Base-by-base conservation (phyloP, 257 asterid genomes). In the Jacaranda mimosifolia region DNA sequence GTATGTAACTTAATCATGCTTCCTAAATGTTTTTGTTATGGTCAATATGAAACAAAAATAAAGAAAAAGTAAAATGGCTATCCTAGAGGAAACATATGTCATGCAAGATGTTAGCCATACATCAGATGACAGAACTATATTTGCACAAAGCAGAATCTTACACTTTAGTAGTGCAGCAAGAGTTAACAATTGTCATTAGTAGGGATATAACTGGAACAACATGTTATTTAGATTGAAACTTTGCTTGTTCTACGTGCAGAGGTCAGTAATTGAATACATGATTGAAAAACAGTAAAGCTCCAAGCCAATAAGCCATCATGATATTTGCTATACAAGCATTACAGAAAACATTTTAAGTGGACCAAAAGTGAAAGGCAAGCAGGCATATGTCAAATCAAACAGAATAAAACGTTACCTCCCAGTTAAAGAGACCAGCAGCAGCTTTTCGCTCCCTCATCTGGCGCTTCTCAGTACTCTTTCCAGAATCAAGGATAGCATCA, bases 351-450 rank as follows among this genome's bases (percentile, higher is more conserved):
- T 26, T 26, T 26, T 26, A 26, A 26, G 32, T 26, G 32, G 32
- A 26, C 32, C 32, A 26, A 26, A 26, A 26, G 32, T 26, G 2
- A 26, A 26, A 26, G 32, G 32, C 32, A 26, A 0, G 32, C 32
- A 26, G 32, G 32, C 2, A 26, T 26, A 26, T 1, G 32, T 0
- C 32, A 26, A 26, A 26, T 49, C 45, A 63, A 82, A 73, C 57
- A 13, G 73, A 80, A 75, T 64, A 70, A 36, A 65, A 87, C 14
- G 13, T 62, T 85, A 88, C 99, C 99, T 93, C 91, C 97, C 97
- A 93, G 73, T 88, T 88, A 83, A 96, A 96, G 72, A 96, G 95
- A 77, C 90, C 79, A 67, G 96, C 92, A 72, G 99, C 99, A 82
- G 99, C 99, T 83, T 86, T 93, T 53, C 84, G 86, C 81, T 96